These are phyloP conservation scores for Triticum aestivum DNA, from an alignment of 176 grass and related monocot genomes.

Conservation along the genomic window DNA sequence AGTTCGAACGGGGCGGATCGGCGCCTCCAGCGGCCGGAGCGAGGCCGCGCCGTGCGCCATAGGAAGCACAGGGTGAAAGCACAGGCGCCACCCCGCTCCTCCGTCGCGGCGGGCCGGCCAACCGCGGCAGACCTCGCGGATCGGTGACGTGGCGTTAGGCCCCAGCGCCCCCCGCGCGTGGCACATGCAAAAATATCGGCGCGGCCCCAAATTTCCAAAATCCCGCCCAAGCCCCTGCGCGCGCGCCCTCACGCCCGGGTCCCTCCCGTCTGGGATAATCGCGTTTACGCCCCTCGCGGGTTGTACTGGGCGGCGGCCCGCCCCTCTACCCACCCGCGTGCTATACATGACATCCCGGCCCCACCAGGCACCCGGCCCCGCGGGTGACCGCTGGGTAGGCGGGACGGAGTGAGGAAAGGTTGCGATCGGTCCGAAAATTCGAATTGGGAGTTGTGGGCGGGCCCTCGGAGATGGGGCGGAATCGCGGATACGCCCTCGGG, in stretches of 20 bases:
- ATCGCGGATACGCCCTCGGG: constrained; percentile 45
- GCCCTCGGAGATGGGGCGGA: background rate
- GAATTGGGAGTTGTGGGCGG: constrained; percentile 32
- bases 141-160: constrained; percentile 55
- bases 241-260: accelerated
- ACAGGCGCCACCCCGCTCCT: background rate
- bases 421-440: constrained; percentile 36
- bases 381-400: accelerated
- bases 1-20: background rate
- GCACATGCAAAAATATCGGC: constrained; percentile 34
- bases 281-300: accelerated
- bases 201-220: constrained; percentile 37
- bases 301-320: background rate
- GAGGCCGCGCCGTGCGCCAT: background rate
- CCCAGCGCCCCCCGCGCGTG: background rate
- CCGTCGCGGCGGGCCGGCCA: background rate
- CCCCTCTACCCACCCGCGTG: accelerated
- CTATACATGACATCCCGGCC: accelerated
- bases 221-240: constrained; percentile 56
- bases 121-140: constrained; percentile 43
- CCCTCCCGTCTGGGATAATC: accelerated
- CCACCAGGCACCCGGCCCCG: accelerated
- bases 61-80: constrained; percentile 33
- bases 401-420: background rate
- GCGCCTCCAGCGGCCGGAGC: background rate